Percentiles rank a stretch among this genome's conserved stretches.
These are phyloP conservation scores for Candida sphagnicola DNA, from an alignment of 805 yeast species.

Conservation along the genomic window DNA sequence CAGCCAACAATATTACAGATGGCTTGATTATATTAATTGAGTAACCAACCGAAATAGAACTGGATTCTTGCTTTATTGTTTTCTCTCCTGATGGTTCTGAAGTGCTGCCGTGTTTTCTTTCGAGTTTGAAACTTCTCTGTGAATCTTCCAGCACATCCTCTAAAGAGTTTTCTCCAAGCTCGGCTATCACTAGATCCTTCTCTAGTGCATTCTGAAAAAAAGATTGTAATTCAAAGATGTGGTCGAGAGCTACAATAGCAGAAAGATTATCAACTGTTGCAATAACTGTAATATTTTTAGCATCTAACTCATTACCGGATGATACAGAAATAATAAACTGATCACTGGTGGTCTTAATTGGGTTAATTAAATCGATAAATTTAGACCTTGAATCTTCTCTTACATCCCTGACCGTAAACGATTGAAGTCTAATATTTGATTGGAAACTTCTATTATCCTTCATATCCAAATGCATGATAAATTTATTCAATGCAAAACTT, in stretches of 20 bases:
- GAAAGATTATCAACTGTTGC: slow-evolving; percentile 77
- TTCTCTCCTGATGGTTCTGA: slow-evolving; percentile 3
- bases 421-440: slow-evolving; percentile 60
- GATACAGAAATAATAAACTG: slow-evolving; percentile 63
- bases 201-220: slow-evolving; percentile 54
- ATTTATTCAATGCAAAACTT: slow-evolving; percentile 50
- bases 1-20: slow-evolving; percentile 75
- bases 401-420: slow-evolving; percentile 76
- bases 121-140: neutral
- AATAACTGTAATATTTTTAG: slow-evolving; percentile 44
- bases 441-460: slow-evolving; percentile 51
- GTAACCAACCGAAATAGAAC: slow-evolving; percentile 34
- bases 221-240: slow-evolving; percentile 67
- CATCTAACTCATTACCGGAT: slow-evolving; percentile 37
- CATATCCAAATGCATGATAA: slow-evolving; percentile 49
- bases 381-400: slow-evolving; percentile 59
- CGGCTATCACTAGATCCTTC: slow-evolving; percentile 11
- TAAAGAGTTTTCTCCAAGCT: slow-evolving; percentile 9
- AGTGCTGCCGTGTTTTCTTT: slow-evolving; percentile 1
- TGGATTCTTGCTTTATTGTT: slow-evolving; percentile 2
- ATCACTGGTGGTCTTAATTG: slow-evolving; percentile 56
- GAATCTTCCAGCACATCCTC: slow-evolving; percentile 9
- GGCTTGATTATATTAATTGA: slow-evolving; percentile 72
- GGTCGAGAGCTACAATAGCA: slow-evolving; percentile 80
- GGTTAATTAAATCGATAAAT: slow-evolving; percentile 71